Evolutionary conservation across 306 rosid genomes (phyloP), one percentile per base, ranked within the genome.

Genomic region (Vicia sativa): DNA sequence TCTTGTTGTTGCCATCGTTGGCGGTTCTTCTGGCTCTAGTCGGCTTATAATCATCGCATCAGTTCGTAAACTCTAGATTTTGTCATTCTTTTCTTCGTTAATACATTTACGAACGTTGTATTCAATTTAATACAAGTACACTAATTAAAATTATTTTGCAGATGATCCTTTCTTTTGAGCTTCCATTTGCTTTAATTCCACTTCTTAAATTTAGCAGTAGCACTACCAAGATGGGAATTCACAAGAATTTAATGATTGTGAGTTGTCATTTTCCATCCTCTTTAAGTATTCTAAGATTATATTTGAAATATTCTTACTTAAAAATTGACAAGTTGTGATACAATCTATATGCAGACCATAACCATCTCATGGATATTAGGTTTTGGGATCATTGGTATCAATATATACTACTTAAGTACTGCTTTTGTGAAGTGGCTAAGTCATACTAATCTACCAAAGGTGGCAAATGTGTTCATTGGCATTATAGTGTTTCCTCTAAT

Each of bases 81-180:
- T 7, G 2, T 43, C 49, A 34, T 25, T 43, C 7, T 53, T 25
- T 54, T 2, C 10, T 13, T 49, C 2, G 0, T 18, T 49, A 29
- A 28, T 4, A 14, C 12, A 15, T 16, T 2, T 16, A 11, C n/a
- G 9, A 2, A 59, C 4, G 15, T 11, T 31, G 6, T n/a, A 21
- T 25, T 18, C 25, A 31, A 0, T 37, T 13, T 13, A 48, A 16
- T 21, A 39, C 31, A 28, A 3, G 23, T 12, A 19, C 8, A 46
- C 75, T 15, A 23, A 52, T 1, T 9, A 2, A 6, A 73, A 39
- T 56, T 29, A 5, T 57, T 75, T 48, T 76, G 67, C 93, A 92
- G 98, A 92, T 89, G 96, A 84, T 92, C 62, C 96, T 92, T 56
- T 83, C 96, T 9, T 92, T 92, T 72, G 96, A 89, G 57, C 91